Conservation (phyloP, 345 rosid genomes). For the Acer saccharum region DNA sequence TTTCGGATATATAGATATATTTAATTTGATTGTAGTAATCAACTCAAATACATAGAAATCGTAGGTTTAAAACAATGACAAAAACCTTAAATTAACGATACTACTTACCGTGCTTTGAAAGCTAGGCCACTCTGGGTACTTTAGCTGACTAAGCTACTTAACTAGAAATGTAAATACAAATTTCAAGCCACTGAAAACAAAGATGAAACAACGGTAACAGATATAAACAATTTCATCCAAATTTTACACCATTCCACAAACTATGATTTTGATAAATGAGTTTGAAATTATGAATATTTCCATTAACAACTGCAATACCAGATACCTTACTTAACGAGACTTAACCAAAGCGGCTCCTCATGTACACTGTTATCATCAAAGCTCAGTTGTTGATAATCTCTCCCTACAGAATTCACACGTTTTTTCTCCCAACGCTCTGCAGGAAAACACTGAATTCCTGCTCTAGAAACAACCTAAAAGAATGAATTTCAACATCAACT, state of each 20-base stretch:
- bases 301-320: slow-evolving; percentile 35
- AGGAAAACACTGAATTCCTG: slow-evolving; percentile 13
- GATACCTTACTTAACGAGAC: slow-evolving; percentile 41
- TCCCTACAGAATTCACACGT: slow-evolving; percentile 23
- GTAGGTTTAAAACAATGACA: background rate
- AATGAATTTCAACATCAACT: slow-evolving; percentile 16
- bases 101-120: slow-evolving; percentile 62
- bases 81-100: background rate
- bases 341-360: slow-evolving; percentile 31
- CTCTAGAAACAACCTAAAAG: slow-evolving; percentile 19
- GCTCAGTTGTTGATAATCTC: slow-evolving; percentile 11
- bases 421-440: background rate
- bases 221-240: background rate
- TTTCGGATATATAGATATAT: too few species aligned
- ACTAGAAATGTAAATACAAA: slow-evolving; percentile 40
- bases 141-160: slow-evolving; percentile 84
- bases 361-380: slow-evolving; percentile 11
- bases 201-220: background rate
- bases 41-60: background rate
- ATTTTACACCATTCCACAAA: background rate
- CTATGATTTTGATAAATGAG: background rate
- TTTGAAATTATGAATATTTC: background rate
- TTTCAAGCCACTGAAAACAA: slow-evolving; percentile 8
- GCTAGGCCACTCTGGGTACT: slow-evolving; percentile 84
- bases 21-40: background rate